Evolutionary conservation across 768 basidiomycete genomes (phyloP), one percentile per base, ranked within the genome.

Genomic region (Austroboletus eburneus): DNA sequence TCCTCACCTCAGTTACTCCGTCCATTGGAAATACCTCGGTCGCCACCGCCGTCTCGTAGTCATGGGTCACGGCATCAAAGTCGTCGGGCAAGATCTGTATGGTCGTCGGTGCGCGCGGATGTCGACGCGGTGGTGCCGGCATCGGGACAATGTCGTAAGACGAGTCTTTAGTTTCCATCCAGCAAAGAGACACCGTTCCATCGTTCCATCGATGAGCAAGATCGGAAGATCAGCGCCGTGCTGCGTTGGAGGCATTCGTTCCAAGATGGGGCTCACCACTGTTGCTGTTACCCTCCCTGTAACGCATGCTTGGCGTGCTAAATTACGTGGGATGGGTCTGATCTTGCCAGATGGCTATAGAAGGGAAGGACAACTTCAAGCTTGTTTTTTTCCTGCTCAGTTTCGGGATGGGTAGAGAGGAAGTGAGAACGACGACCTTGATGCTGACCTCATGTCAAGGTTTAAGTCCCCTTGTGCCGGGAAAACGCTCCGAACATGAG

Each of bases 251-350:
- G 35, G 27, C 39, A 32, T 23, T 9, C 46, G 12, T n/a, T n/a
- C n/a, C n/a, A n/a, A n/a, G n/a, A n/a, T n/a, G n/a, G n/a, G n/a
- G 41, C 63, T 65, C 42, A 64, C 63, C 63, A 16, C 63, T 64
- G 42, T 62, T 64, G 33, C 63, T 64, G 20, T 55, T 57, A 8
- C 48, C 46, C 10, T 58, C 55, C 45, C 20, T 58, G n/a, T 54
- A 53, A 41, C 53, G 56, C 63, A 64, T 65, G n/a, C 41, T 50
- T 45, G 39, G 13, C 21, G 17, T 20, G 16, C 10, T 3, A 33
- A 30, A 3, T 21, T 24, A 18, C 9, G 22, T 13, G 32, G 22
- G 21, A 34, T 34, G 9, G 30, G n/a, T 43, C 22, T 32, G 46
- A 36, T 51, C 22, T 40, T 20, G 35, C 45, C 27, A 38, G 47